A percentile compares a stretch with the other conserved stretches of the same genome.
Evolutionary conservation across 306 rosid species (phyloP).

Genomic region (Trifolium dubium): DNA sequence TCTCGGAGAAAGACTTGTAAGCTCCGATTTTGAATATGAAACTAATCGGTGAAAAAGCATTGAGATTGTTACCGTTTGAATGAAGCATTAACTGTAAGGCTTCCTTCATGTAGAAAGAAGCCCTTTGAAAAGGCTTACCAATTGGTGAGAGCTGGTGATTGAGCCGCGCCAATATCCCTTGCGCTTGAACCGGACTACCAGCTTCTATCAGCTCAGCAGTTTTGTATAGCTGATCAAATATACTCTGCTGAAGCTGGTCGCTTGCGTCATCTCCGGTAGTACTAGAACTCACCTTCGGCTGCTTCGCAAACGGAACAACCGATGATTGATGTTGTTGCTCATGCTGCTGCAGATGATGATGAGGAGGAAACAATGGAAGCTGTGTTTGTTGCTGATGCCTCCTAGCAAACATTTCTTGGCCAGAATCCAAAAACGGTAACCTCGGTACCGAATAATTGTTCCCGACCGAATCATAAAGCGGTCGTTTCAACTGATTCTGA

Average conservation of each 20-base stretch:
- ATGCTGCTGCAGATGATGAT: conserved; percentile 59
- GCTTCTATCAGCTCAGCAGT: conserved; percentile 92
- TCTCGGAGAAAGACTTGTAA: conserved; percentile 82
- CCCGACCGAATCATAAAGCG: conserved; percentile 56
- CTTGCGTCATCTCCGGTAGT: conserved; percentile 57
- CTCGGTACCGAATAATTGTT: conserved; percentile 53
- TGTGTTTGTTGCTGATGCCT: conserved; percentile 59
- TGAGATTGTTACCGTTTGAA: conserved; percentile 48
- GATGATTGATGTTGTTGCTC: conserved; percentile 51
- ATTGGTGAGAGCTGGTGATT: conserved; percentile 97
- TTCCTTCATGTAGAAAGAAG: conserved; percentile 88
- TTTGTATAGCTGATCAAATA: conserved; percentile 73
- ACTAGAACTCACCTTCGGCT: conserved; percentile 54
- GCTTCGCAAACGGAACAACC: conserved; percentile 50
- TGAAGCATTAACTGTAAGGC: conserved; percentile 78
- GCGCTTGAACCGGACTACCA: conserved; percentile 87
- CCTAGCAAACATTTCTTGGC: conserved; percentile 56
- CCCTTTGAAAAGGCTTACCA: conserved; percentile 95
- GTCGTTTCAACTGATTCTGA: conserved; percentile 64
- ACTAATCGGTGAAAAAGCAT: conserved; percentile 66
- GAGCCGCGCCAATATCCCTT: conserved; percentile 99
- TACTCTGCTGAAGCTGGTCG: conserved; percentile 75
- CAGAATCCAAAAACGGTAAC: conserved; percentile 52
- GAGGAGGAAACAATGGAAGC: conserved; percentile 75
- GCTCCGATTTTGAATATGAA: conserved; percentile 86